A percentile compares a stretch with the other conserved stretches of the same genome.
Evolutionary conservation across 2,329 filamentous ascomycete genomes (phyloP).

Genomic region (Cladophialophora carrionii): DNA sequence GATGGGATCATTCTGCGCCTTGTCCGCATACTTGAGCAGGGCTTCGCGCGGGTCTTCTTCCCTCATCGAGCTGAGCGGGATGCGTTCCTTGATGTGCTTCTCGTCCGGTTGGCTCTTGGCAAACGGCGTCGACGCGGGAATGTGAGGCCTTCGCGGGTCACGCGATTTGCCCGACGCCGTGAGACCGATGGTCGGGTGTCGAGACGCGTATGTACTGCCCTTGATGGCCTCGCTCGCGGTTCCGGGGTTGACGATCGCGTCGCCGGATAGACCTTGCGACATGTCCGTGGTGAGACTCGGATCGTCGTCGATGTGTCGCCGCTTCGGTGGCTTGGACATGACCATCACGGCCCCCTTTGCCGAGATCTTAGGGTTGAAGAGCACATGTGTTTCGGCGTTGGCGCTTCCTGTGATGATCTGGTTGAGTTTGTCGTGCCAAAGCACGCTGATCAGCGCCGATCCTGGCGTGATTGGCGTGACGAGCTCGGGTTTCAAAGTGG

Average conservation of each 20-base stretch:
- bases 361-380: slow-evolving; percentile 88
- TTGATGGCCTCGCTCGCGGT: slow-evolving; percentile 33
- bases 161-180: slow-evolving; percentile 75
- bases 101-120: slow-evolving; percentile 88
- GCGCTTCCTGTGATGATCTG: slow-evolving; percentile 94
- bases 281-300: slow-evolving; percentile 83
- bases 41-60: slow-evolving; percentile 96
- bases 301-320: slow-evolving; percentile 93
- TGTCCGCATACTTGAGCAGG: slow-evolving; percentile 89
- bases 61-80: slow-evolving; percentile 87
- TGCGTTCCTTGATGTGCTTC: slow-evolving; percentile 82
- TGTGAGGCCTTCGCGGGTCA: slow-evolving; percentile 82
- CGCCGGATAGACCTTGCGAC: slow-evolving; percentile 71
- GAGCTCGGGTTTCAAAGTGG: slow-evolving; percentile 80
- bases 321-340: slow-evolving; percentile 91
- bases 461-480: slow-evolving; percentile 87
- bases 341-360: slow-evolving; percentile 80
- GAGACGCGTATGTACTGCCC: slow-evolving; percentile 62
- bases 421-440: slow-evolving; percentile 94
- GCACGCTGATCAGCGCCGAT: slow-evolving; percentile 77
- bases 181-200: slow-evolving; percentile 71
- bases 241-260: slow-evolving; percentile 71
- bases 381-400: slow-evolving; percentile 83
- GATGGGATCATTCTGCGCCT: slow-evolving; percentile 87
- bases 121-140: slow-evolving; percentile 84